Base-by-base conservation (phyloP, 257 asterid species). In the Solanum piurae region DNA sequence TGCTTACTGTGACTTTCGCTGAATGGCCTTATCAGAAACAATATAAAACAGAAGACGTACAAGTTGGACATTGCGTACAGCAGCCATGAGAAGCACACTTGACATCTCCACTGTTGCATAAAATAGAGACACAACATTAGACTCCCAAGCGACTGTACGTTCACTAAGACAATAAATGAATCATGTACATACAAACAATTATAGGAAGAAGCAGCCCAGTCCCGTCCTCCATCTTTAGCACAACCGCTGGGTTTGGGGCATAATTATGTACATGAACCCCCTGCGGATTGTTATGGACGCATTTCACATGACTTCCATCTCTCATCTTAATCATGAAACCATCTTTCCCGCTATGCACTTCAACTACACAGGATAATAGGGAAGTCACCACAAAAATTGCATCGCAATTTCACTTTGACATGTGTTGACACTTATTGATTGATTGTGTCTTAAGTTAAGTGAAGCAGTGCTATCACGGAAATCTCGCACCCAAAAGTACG, bases 321-420 rank as follows among this genome's bases (percentile, higher is more conserved):
- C 99, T 94, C 99, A 97, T 95, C 94, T 94, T 97, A 89, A 97
- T 91, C 95, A 95, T 87, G 93, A 95, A 95, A 93, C 99, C 99
- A 12, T 95, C 99, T 5, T 95, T 88, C 18, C 99, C 98, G 90
- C 98, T 95, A 91, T 89, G 92, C 91, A 97, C 99, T 94, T 97
- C 98, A 91, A 95, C 99, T 97, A 79, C 38, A 79, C 16, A 79
- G 14, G 66, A 27, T 44, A 44, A 42, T 27, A 14, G 40, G 85
- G 34, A 79, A 79, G 37, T 77, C 62, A 77, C 12, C 36, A 77
- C 38, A 25, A 42, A 46, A 42, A 25, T 12, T 77, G 62, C 9
- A 40, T 25, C n/a, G 20, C 37, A 25, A 14, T 77, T 77, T 38
- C 27, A 75, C 83, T 75, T 75, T 38, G 83, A 75, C 0, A 75